Base-by-base conservation (phyloP, 495 filamentous ascomycete genomes). In the Hypoxylon subgilvum region DNA sequence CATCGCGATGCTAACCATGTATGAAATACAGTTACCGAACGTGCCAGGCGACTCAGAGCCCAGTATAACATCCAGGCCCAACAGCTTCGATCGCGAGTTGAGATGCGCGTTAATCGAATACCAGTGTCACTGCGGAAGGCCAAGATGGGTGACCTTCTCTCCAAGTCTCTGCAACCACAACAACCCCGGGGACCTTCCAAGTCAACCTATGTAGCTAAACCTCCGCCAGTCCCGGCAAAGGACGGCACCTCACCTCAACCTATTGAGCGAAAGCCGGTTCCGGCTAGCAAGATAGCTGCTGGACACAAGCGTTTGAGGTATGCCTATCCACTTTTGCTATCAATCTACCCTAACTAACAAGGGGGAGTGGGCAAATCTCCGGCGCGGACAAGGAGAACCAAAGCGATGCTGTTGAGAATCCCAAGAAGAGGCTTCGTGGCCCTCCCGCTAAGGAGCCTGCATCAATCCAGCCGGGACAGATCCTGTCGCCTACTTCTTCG, bases 101-200 rank as follows among this genome's bases (percentile, higher is more conserved):
- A 97, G 76, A 88, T 96, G 72, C 90, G 94, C 69, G 82, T 99
- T 72, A 96, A 97, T 68, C 89, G 94, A 38, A 92, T 99, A 38
- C 94, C 94, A 6, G 78, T 83, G 31, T 83, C 86, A 10, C 73
- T 96, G 52, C 87, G 94, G 48, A 88, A 86, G 64, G 82, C 81
- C 23, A 96, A 82, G 36, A 92, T 99, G 84, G 87, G 86, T 46
- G 92, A 96, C 22, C 78, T 97, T 4, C 66, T 92, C 13, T 77
- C 84, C 22, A 80, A 67, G 43, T 72, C 67, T 25, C 36, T 61
- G 9, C 51, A 52, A 7, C 46, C 62, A 18, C 58, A 55, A 39
- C 51, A 63, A 40, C 43, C 58, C 7, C 54, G 53, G 48, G 51
- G 30, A 35, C 49, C 52, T 23, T 47, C 65, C n/a, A 67, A 64